Conservation (phyloP, 352 stramenopile species). For the Thalassiosira exigua region DNA sequence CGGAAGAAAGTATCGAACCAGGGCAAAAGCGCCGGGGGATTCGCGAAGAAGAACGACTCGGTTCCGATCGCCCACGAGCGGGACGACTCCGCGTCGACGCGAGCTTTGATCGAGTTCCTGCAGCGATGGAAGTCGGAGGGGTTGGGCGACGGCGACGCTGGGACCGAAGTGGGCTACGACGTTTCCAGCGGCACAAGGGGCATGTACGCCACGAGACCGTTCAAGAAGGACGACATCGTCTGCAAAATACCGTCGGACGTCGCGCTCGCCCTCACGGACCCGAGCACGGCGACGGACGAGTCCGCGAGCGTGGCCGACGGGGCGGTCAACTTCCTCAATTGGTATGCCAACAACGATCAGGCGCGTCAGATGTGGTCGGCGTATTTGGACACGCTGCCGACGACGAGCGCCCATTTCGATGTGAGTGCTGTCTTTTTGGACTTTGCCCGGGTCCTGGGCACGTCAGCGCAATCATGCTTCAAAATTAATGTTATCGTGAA, state of each 20-base stretch:
- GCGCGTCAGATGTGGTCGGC: slow-evolving; percentile 45
- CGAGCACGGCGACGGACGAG: slow-evolving; percentile 42
- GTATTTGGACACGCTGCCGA: slow-evolving; percentile 70
- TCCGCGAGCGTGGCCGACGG: slow-evolving; percentile 45
- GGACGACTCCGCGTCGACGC: slow-evolving; percentile 50
- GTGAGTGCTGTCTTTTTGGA: slow-evolving; percentile 17
- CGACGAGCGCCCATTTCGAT: slow-evolving; percentile 58
- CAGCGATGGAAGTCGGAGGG: slow-evolving; percentile 33
- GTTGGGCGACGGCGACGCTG: slow-evolving; percentile 14
- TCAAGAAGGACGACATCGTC: slow-evolving; percentile 69
- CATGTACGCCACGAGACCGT: slow-evolving; percentile 62
- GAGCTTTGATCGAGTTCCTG: slow-evolving; percentile 44
- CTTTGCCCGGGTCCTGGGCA: no score
- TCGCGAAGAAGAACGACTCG: slow-evolving; percentile 31
- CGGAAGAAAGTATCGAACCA: slow-evolving; percentile 36
- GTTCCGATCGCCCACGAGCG: slow-evolving; percentile 43
- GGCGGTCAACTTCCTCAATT: slow-evolving; percentile 67
- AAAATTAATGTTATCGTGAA: no score
- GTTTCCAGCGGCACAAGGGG: slow-evolving; percentile 46
- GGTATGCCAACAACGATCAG: slow-evolving; percentile 64
- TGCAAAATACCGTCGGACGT: slow-evolving; percentile 72
- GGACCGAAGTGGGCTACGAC: slow-evolving; percentile 57
- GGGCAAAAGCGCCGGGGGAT: slow-evolving; percentile 36
- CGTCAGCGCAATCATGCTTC: no score
- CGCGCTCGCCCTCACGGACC: slow-evolving; percentile 68